These are phyloP conservation scores for Suillus cothurnatus DNA, from an alignment of 768 basidiomycete genomes.

Conservation along the genomic window DNA sequence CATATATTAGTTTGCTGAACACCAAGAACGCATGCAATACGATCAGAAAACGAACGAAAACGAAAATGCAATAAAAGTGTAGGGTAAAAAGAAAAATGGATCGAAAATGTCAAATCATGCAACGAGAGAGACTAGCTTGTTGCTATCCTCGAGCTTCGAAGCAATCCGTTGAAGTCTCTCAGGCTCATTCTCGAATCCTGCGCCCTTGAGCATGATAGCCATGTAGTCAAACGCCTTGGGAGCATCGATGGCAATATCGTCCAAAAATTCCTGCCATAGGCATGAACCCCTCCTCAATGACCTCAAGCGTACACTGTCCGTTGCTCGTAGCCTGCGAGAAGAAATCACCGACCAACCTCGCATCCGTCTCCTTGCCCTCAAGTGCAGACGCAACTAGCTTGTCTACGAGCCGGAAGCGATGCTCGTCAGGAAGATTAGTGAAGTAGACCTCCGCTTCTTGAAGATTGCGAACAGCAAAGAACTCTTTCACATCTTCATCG, in stretches of 20 bases:
- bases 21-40: constrained; percentile 26
- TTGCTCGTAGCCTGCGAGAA: constrained; percentile 66
- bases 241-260: constrained; percentile 70
- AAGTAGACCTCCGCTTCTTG: constrained; percentile 92
- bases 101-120: constrained; percentile 7
- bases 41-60: background rate
- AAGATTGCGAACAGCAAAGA: constrained; percentile 81
- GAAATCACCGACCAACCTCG: constrained; percentile 74
- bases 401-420: constrained; percentile 69
- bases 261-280: constrained; percentile 75
- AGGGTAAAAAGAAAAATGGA: constrained; percentile 7
- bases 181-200: constrained; percentile 58
- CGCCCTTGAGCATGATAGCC: constrained; percentile 72
- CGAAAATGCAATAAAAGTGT: constrained; percentile 9
- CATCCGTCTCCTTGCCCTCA: constrained; percentile 82
- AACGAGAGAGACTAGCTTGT: constrained; percentile 60
- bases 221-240: constrained; percentile 2
- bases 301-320: constrained; percentile 54
- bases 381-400: constrained; percentile 74
- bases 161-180: constrained; percentile 58
- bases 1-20: constrained; percentile 34
- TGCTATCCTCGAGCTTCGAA: constrained; percentile 60
- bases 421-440: constrained; percentile 63
- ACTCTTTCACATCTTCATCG: constrained; percentile 81
- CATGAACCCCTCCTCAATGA: constrained; percentile 76